A percentile compares a stretch with the other conserved stretches of the same genome.
phyloP scores from a whole-genome alignment of 1,284 basidiomycete genomes.

The Laetiporus sulphureus region DNA sequence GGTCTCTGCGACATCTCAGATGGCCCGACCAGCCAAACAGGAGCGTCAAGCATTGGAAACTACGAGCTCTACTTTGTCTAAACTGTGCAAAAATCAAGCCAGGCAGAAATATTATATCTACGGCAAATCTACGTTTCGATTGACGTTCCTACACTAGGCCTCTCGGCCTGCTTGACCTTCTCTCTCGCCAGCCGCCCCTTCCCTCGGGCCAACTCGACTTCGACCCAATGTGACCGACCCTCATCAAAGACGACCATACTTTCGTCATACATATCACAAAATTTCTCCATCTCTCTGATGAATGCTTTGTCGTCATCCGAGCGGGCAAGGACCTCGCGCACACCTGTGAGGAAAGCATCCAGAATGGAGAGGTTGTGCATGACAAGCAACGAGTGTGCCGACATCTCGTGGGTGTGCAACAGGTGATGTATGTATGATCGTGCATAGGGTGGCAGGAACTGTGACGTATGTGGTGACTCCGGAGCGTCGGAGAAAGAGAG shows the following conservation, averaged over 20 bases:
- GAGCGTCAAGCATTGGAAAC: too few species aligned
- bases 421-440: conserved; percentile 80
- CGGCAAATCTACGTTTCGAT: conserved; percentile 12
- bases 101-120: too few species aligned
- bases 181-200: conserved; percentile 61
- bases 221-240: conserved; percentile 48
- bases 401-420: conserved; percentile 83
- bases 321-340: conserved; percentile 38
- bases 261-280: conserved; percentile 47
- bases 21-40: too few species aligned
- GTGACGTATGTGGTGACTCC: conserved; percentile 1
- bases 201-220: conserved; percentile 59
- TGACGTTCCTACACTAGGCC: conserved; percentile 15
- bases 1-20: too few species aligned
- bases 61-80: too few species aligned
- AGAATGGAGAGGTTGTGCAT: conserved; percentile 70
- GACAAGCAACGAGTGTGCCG: conserved; percentile 63
- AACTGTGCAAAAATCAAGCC: too few species aligned
- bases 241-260: conserved; percentile 37
- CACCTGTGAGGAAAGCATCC: conserved; percentile 52
- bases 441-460: conserved; percentile 36
- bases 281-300: conserved; percentile 41
- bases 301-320: conserved; percentile 26
- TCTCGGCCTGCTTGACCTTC: conserved; percentile 23
- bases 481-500: conserved; percentile 11